Evolutionary conservation across 495 filamentous ascomycete species (phyloP).

Genomic region (Ramalina intermedia): DNA sequence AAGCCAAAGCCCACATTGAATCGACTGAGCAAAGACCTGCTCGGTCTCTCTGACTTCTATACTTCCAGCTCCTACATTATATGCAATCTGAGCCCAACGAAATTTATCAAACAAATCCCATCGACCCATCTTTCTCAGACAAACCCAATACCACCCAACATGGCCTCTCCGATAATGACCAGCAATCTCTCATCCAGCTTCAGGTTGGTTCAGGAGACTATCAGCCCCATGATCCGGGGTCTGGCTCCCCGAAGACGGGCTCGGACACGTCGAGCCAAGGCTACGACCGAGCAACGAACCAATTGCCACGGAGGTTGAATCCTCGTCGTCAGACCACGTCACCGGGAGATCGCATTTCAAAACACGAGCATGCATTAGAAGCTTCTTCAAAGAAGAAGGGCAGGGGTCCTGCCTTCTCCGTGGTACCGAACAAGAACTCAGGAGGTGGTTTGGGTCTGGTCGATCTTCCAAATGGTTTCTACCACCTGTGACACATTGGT

Average conservation of each 20-base stretch:
- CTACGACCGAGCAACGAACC: conserved; percentile 21
- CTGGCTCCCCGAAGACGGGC: conserved; percentile 13
- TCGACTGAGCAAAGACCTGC: conserved; percentile 32
- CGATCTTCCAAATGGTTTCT: conserved; percentile 74
- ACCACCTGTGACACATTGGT: conserved; percentile 4
- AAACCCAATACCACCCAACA: conserved; percentile 45
- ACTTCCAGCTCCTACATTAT: conserved; percentile 45
- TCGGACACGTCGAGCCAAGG: conserved; percentile 18
- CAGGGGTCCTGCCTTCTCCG: conserved; percentile 41
- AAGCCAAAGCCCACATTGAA: not conserved
- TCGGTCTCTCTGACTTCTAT: conserved; percentile 45
- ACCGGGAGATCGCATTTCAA: conserved; percentile 46
- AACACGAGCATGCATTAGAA: conserved; percentile 54
- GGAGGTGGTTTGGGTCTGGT: conserved; percentile 33
- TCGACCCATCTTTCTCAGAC: conserved; percentile 28
- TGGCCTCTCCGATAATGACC: conserved; percentile 49
- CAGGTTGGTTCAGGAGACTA: conserved; percentile 11
- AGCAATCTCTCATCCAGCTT: conserved; percentile 20
- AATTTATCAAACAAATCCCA: conserved; percentile 39
- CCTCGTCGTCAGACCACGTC: conserved; percentile 23
- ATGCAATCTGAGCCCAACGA: conserved; percentile 75
- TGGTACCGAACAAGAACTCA: conserved; percentile 35
- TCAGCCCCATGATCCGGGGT: not conserved
- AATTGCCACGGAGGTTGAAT: conserved; percentile 18
- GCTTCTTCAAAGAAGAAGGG: conserved; percentile 30